Evolutionary conservation across 2,329 filamentous ascomycete species (phyloP).

Genomic region (Metarhizium sp.): DNA sequence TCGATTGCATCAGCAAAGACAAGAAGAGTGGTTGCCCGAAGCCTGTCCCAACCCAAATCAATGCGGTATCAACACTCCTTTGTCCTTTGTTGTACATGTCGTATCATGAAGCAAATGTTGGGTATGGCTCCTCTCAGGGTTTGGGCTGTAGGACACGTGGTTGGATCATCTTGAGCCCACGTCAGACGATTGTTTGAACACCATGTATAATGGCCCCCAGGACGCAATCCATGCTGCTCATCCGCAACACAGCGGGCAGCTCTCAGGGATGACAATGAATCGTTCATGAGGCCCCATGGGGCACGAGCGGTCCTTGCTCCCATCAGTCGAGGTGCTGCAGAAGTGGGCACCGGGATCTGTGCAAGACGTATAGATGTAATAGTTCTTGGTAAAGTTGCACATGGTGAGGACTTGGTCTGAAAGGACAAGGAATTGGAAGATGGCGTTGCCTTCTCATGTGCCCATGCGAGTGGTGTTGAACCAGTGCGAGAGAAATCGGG

Average conservation of each 20-base stretch:
- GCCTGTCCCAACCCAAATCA: no score
- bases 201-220: neutral
- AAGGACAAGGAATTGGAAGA: neutral
- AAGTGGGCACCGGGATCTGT: conserved; percentile 61
- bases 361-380: conserved; percentile 67
- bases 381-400: conserved; percentile 64
- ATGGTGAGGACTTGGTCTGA: conserved; percentile 25
- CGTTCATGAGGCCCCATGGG: conserved; percentile 59
- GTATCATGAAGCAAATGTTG: no score
- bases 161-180: neutral
- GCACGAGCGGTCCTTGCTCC: conserved; percentile 50
- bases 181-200: neutral
- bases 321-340: conserved; percentile 60
- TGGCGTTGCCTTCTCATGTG: no score
- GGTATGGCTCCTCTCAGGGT: no score
- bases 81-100: no score
- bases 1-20: no score
- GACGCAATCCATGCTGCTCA: conserved; percentile 10
- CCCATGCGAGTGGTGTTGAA: no score
- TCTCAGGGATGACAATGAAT: conserved; percentile 60
- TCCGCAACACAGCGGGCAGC: conserved; percentile 38
- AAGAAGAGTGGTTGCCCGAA: no score
- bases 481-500: no score
- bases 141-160: neutral
- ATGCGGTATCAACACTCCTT: no score